Base-by-base conservation (phyloP, 2,329 filamentous ascomycete species). In the Fonsecaea nubica region DNA sequence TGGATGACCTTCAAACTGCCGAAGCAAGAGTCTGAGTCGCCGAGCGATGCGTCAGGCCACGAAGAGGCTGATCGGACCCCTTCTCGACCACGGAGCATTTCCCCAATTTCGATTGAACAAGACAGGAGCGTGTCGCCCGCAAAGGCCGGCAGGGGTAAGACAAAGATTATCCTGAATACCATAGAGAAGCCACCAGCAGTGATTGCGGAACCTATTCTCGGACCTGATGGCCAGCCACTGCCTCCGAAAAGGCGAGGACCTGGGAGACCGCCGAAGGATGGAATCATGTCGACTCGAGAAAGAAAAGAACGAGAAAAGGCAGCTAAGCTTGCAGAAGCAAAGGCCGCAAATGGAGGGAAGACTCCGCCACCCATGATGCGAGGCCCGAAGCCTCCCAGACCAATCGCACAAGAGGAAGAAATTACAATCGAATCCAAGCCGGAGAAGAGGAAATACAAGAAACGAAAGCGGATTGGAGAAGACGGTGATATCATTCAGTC, bases 251-350 rank as follows among this genome's bases (percentile, higher is more conserved):
- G 84, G 71, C 74, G 81, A 55, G 87, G 87, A 53, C 87, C 87
- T 61, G 87, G 87, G 60, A 81, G 87, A 58, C 87, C 87, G 52
- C 87, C 87, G 9, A 89, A 89, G 77, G 87, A 89, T 73, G 87
- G 87, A 21, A 83, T 89, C 73, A 87, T 89, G 82, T 89, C 87
- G 4, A 89, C 89, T 73, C 83, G 87, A 57, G 87, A 89, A 74
- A 79, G 83, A 66, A 82, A 83, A 30, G 81, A 84, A 69, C 77
- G 86, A 71, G 81, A 84, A 63, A 82, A 83, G 68, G 82, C 85
- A 64, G 80, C 81, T 64, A 86, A 85, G 71, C 76, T 84, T 67
- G 80, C 80, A 50, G 79, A 82, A 71, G 72, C 74, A 48, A 75
- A 75, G 63, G 71, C 69, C 35, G 78, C 79, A n/a, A 81, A 82